Percentiles rank a stretch among this genome's conserved stretches.
These are phyloP conservation scores for Byssochlamys sp. DNA, from an alignment of 2,329 filamentous ascomycete genomes.

Conservation along the genomic window DNA sequence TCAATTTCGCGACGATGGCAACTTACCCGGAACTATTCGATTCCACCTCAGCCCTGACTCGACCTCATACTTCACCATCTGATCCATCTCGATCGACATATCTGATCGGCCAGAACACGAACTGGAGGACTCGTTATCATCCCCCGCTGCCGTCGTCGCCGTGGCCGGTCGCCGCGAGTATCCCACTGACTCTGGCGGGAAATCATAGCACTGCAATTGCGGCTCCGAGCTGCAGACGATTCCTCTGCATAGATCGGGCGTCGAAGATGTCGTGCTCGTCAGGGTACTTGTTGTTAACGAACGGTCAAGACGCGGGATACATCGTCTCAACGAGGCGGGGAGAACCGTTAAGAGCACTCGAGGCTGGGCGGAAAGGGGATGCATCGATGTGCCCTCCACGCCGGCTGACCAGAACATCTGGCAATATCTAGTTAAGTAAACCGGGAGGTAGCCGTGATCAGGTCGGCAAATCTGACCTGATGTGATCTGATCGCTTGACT, in stretches of 20 bases:
- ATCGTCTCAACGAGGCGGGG: background rate
- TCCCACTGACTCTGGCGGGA: background rate
- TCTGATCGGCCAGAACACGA: background rate
- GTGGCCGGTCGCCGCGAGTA: background rate
- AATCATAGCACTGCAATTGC: background rate
- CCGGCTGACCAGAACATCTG: background rate
- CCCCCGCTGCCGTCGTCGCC: background rate
- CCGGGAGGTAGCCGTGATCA: background rate
- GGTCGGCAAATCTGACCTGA: background rate
- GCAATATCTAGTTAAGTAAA: background rate
- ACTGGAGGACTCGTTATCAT: background rate
- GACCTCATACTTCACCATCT: slow-evolving; percentile 16
- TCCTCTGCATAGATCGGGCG: background rate
- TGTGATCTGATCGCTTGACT: background rate
- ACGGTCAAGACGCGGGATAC: background rate
- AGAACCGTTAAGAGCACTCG: background rate
- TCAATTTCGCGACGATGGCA: background rate
- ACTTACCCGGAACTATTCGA: slow-evolving; percentile 24
- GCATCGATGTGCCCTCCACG: background rate
- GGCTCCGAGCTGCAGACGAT: background rate
- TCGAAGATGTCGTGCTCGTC: background rate
- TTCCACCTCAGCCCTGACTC: slow-evolving; percentile 27
- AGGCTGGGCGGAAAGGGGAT: background rate
- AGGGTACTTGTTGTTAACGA: background rate
- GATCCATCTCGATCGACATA: background rate